Percentiles rank a stretch among this genome's conserved stretches.
Conservation (phyloP, 257 asterid genomes). For the Solanum ossicruentum region DNA sequence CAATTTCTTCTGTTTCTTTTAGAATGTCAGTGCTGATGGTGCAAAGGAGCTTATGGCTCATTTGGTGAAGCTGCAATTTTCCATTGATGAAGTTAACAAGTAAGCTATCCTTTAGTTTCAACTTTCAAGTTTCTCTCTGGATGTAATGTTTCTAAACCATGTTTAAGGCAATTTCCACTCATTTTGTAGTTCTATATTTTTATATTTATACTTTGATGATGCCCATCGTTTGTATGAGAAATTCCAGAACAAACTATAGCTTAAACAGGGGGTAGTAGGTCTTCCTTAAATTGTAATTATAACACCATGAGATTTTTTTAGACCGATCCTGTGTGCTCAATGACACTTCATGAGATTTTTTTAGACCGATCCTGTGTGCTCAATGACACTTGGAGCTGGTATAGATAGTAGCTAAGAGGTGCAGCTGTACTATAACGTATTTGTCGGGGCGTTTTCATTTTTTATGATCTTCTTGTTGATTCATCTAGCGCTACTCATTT, state of each 20-base stretch:
- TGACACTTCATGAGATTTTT: neutral
- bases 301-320: neutral
- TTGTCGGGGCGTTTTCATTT: neutral
- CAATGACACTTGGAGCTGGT: neutral
- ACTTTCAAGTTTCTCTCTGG: neutral
- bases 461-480: neutral
- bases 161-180: neutral
- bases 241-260: neutral
- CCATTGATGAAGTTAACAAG: slow-evolving; percentile 75
- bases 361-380: neutral
- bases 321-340: neutral
- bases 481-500: neutral
- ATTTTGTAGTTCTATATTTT: neutral
- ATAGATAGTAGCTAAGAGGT: neutral
- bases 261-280: neutral
- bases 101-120: slow-evolving; percentile 12
- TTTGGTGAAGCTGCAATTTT: slow-evolving; percentile 85
- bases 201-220: neutral
- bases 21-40: slow-evolving; percentile 82
- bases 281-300: neutral
- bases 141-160: neutral
- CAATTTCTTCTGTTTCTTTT: slow-evolving; percentile 9
- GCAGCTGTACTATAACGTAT: neutral
- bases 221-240: neutral
- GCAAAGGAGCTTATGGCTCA: slow-evolving; percentile 89